A percentile compares a stretch with the other conserved stretches of the same genome.
Conservation (phyloP, 129 eudicot genomes). For the Centrapalus pauciflorus region DNA sequence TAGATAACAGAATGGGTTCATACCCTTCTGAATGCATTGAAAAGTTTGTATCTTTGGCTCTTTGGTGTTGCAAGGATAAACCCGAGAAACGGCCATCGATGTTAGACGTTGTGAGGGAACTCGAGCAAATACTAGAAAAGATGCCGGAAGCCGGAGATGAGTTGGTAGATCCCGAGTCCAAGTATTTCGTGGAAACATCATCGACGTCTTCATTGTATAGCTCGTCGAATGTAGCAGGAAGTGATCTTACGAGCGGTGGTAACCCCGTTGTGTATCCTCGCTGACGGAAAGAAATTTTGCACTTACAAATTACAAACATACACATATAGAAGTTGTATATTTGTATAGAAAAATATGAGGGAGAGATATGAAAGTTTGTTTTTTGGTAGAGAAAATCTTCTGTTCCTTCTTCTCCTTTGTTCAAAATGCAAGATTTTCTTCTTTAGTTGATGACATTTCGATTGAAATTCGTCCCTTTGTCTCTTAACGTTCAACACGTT, state of each 20-base stretch:
- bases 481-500: too few relatives aligned
- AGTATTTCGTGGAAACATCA: slow-evolving; percentile 32
- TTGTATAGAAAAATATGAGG: slow-evolving; percentile 3
- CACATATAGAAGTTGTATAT: slow-evolving; percentile 21
- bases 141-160: slow-evolving; percentile 41
- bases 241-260: slow-evolving; percentile 54
- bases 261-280: slow-evolving; percentile 45
- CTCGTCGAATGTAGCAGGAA: slow-evolving; percentile 42
- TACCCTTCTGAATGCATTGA: slow-evolving; percentile 67
- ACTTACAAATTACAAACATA: background rate
- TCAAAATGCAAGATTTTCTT: background rate
- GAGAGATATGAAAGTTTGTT: background rate
- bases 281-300: slow-evolving; percentile 29
- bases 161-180: slow-evolving; percentile 24
- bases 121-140: slow-evolving; percentile 47
- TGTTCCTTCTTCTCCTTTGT: background rate
- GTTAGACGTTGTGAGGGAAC: slow-evolving; percentile 77
- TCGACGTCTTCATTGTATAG: slow-evolving; percentile 29
- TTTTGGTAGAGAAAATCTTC: background rate
- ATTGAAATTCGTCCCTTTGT: background rate
- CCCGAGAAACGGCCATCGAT: slow-evolving; percentile 70
- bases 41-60: slow-evolving; percentile 62
- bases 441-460: too few relatives aligned
- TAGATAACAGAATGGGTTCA: slow-evolving; percentile 76
- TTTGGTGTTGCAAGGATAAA: slow-evolving; percentile 65